phyloP scores from a whole-genome alignment of 2,329 filamentous ascomycete genomes.

The Alternaria sp. region DNA sequence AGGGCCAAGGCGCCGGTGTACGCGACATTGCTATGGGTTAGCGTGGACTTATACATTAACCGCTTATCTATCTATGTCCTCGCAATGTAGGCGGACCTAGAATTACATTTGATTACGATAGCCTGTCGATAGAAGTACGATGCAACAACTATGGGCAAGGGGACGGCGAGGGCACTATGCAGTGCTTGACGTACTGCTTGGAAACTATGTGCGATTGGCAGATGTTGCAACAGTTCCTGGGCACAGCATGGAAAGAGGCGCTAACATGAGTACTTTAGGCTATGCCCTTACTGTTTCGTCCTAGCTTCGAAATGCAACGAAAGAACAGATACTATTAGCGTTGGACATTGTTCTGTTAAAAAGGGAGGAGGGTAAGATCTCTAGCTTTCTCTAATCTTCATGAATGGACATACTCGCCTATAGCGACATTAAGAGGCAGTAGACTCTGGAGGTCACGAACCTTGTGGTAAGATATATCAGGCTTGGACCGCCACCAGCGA shows the following conservation, averaged over 20 bases:
- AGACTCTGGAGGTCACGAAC: background rate
- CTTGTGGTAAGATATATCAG: background rate
- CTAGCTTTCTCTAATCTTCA: background rate
- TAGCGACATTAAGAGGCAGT: background rate
- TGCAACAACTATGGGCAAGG: background rate
- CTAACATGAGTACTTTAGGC: background rate
- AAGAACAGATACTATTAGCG: background rate
- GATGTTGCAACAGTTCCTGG: background rate
- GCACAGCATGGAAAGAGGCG: background rate
- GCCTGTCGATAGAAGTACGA: background rate
- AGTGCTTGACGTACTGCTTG: background rate
- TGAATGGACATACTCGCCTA: background rate
- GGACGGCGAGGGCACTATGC: background rate
- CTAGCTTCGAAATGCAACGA: background rate
- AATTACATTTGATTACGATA: background rate
- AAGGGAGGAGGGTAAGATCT: background rate
- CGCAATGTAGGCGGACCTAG: background rate
- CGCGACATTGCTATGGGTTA: background rate
- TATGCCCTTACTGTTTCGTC: background rate
- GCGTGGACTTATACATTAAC: background rate
- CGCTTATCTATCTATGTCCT: background rate
- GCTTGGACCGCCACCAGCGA: background rate
- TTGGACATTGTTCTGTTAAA: background rate
- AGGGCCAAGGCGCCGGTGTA: background rate
- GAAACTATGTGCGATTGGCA: background rate